Conservation (phyloP, 345 rosid genomes). For the Pugionium cornutum region DNA sequence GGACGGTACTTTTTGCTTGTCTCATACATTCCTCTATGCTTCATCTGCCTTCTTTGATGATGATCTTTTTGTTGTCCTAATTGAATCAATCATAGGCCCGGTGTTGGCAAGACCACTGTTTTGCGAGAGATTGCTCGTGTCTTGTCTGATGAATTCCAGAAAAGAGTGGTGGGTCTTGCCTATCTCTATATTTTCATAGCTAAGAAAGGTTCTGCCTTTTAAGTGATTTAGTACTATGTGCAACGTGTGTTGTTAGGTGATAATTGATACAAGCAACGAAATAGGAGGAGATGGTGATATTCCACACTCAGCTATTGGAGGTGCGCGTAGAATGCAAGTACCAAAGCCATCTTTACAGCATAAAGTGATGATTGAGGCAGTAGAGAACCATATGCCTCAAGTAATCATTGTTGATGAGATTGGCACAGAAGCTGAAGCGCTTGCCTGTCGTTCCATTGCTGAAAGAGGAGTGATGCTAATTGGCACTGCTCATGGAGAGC, state of each 20-base stretch:
- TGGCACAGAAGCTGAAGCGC: constrained; percentile 68
- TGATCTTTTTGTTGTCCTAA: not conserved
- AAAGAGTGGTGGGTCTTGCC: constrained; percentile 56
- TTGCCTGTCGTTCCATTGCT: constrained; percentile 65
- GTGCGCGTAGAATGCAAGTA: constrained; percentile 80
- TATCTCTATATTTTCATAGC: not conserved
- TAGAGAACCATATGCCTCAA: constrained; percentile 84
- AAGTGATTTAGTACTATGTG: not conserved
- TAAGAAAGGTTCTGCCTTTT: not conserved
- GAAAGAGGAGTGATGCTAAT: constrained; percentile 72
- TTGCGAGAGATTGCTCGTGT: constrained; percentile 69
- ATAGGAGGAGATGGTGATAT: constrained; percentile 78
- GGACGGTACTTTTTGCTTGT: constrained; percentile 48
- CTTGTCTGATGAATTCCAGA: constrained; percentile 60
- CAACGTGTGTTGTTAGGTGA: constrained; percentile 43
- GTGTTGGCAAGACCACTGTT: constrained; percentile 77
- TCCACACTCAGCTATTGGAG: constrained; percentile 74
- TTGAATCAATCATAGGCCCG: constrained; percentile 44
- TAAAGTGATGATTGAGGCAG: constrained; percentile 71
- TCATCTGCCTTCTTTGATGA: not conserved
- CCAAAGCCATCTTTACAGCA: constrained; percentile 64
- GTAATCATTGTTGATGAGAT: constrained; percentile 70
- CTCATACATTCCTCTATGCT: not conserved
- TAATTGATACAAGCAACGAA: constrained; percentile 76
- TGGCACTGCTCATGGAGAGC: constrained; percentile 71